A percentile compares a stretch with the other conserved stretches of the same genome.
These are phyloP conservation scores for Monilinia polystroma DNA, from an alignment of 2,329 filamentous ascomycete genomes.

Conservation along the genomic window DNA sequence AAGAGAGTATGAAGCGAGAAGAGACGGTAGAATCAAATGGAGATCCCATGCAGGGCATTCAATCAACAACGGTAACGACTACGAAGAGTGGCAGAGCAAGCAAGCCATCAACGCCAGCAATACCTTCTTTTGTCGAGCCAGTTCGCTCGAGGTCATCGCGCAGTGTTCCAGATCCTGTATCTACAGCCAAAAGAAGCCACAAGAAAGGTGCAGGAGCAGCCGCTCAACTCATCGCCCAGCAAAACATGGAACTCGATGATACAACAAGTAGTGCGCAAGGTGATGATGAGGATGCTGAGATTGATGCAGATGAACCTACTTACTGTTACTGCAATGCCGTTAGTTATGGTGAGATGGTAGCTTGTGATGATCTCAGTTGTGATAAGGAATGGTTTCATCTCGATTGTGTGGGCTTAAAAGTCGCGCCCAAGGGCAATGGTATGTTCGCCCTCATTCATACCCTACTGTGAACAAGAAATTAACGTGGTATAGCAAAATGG, in stretches of 20 bases:
- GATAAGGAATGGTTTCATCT: slow-evolving; percentile 81
- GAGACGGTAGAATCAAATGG: slow-evolving; percentile 51
- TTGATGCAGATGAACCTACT: slow-evolving; percentile 67
- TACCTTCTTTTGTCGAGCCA: slow-evolving; percentile 58
- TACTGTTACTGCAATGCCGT: slow-evolving; percentile 81
- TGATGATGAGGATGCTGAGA: slow-evolving; percentile 58
- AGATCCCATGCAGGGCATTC: slow-evolving; percentile 41
- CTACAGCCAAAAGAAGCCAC: slow-evolving; percentile 53
- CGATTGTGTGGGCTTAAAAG: slow-evolving; percentile 75
- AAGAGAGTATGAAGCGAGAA: slow-evolving; percentile 47
- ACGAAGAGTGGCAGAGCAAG: slow-evolving; percentile 66
- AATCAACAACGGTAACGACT: slow-evolving; percentile 43
- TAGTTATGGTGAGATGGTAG: slow-evolving; percentile 83
- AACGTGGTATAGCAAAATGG: slow-evolving; percentile 36
- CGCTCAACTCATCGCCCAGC: slow-evolving; percentile 38
- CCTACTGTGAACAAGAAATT: neutral
- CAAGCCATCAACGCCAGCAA: slow-evolving; percentile 64
- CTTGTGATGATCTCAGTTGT: slow-evolving; percentile 72
- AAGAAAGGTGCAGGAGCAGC: slow-evolving; percentile 54
- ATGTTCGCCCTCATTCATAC: slow-evolving; percentile 24
- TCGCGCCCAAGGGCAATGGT: slow-evolving; percentile 64
- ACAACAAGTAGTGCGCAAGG: slow-evolving; percentile 46
- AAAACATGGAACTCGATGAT: slow-evolving; percentile 47
- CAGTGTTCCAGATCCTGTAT: slow-evolving; percentile 40
- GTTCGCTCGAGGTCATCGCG: slow-evolving; percentile 54